phyloP scores from a whole-genome alignment of 2,329 filamentous ascomycete species.

The Ophidiomyces ophidiicola region DNA sequence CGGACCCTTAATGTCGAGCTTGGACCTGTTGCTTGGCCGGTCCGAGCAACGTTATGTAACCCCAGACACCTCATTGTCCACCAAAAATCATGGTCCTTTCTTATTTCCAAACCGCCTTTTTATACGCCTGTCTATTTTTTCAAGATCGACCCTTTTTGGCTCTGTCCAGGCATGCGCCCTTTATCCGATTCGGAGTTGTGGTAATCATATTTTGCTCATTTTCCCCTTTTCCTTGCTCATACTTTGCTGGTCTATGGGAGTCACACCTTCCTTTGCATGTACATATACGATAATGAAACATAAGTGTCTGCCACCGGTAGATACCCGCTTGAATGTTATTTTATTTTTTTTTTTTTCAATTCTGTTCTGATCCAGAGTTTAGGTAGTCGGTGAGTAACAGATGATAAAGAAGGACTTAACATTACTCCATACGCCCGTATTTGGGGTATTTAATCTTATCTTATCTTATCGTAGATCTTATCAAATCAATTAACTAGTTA shows the following conservation, averaged over 20 bases:
- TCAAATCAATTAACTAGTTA: not conserved
- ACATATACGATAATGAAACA: constrained; percentile 9
- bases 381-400: too few relatives aligned
- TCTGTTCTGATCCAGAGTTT: too few relatives aligned
- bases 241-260: not conserved
- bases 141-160: too few relatives aligned
- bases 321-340: not conserved
- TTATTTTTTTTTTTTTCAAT: too few relatives aligned
- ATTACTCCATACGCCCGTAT: too few relatives aligned
- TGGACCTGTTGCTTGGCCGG: constrained; percentile 13
- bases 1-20: not conserved
- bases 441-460: constrained; percentile 1
- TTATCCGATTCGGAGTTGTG: constrained; percentile 2
- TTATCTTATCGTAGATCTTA: not conserved
- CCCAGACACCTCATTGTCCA: not conserved
- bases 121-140: not conserved
- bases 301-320: not conserved
- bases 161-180: not conserved
- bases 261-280: constrained; percentile 2
- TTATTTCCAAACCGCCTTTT: not conserved
- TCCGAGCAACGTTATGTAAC: constrained; percentile 7
- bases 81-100: not conserved
- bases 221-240: constrained; percentile 3
- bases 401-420: too few relatives aligned
- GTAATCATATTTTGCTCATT: not conserved